phyloP scores from a whole-genome alignment of 2,329 filamentous ascomycete species.

The Graphium sp. region DNA sequence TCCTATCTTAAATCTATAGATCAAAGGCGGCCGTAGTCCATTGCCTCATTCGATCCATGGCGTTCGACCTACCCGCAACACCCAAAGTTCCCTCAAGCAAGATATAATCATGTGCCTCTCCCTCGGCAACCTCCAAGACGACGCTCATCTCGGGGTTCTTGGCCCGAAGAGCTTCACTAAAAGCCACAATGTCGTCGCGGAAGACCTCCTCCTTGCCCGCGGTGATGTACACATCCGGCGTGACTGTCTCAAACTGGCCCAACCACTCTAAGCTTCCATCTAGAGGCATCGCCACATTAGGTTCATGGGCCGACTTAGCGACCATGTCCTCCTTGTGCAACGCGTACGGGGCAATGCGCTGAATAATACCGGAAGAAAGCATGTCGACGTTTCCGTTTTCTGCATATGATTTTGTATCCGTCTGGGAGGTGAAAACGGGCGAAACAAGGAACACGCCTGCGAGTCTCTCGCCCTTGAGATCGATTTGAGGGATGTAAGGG shows the following conservation, averaged over 20 bases:
- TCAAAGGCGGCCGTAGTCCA: too few species aligned
- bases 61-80: too few species aligned
- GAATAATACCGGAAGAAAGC: constrained; percentile 10
- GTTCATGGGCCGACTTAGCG: too few species aligned
- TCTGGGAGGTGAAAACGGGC: constrained; percentile 13
- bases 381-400: constrained; percentile 16
- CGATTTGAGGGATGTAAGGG: constrained; percentile 8
- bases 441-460: constrained; percentile 15
- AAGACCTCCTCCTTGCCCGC: constrained; percentile 6
- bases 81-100: constrained; percentile 6
- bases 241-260: constrained; percentile 3
- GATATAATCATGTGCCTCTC: constrained; percentile 6
- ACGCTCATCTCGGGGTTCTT: constrained; percentile 6
- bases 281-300: constrained; percentile 4
- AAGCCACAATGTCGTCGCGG: constrained; percentile 4
- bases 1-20: too few species aligned
- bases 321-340: constrained; percentile 1
- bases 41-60: too few species aligned
- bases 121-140: constrained; percentile 1
- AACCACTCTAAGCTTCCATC: constrained; percentile 5
- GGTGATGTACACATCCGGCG: constrained; percentile 4
- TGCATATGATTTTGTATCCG: constrained; percentile 8
- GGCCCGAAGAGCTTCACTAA: constrained; percentile 2
- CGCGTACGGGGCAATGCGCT: too few species aligned
- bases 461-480: constrained; percentile 10